Conservation (phyloP, 2,329 filamentous ascomycete species). For the Fonsecaea nubica region DNA sequence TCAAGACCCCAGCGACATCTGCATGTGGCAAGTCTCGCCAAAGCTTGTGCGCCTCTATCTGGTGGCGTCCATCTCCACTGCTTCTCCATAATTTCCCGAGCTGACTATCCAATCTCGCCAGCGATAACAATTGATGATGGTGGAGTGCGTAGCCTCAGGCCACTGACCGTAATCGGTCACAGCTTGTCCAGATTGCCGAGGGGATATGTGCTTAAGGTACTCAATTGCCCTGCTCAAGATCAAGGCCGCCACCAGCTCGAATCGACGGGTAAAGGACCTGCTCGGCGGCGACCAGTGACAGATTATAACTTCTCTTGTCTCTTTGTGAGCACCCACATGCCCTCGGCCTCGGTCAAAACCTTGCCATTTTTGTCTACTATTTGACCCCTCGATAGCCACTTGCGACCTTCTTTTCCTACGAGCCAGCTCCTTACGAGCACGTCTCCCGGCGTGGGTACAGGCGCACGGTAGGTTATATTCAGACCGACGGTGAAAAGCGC, state of each 20-base stretch:
- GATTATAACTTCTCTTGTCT: slow-evolving; percentile 35
- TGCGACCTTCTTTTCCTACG: slow-evolving; percentile 36
- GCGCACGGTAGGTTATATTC: slow-evolving; percentile 38
- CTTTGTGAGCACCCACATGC: slow-evolving; percentile 38
- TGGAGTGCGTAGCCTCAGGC: not conserved
- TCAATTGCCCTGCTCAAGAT: not conserved
- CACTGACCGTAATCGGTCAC: not conserved
- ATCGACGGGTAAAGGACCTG: not conserved
- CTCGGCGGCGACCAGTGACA: not conserved
- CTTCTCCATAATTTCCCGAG: slow-evolving; percentile 4
- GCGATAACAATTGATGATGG: slow-evolving; percentile 1
- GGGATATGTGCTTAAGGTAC: not conserved
- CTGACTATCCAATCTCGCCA: slow-evolving; percentile 3
- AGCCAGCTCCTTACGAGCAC: slow-evolving; percentile 39
- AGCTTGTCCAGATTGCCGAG: not conserved
- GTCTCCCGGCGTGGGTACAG: slow-evolving; percentile 37
- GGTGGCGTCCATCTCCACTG: not conserved
- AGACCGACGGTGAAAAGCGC: slow-evolving; percentile 38
- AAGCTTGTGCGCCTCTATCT: slow-evolving; percentile 6
- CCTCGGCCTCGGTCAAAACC: slow-evolving; percentile 39
- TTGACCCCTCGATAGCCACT: slow-evolving; percentile 38
- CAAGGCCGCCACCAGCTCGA: not conserved
- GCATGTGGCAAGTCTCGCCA: not conserved
- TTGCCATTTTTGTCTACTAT: slow-evolving; percentile 39
- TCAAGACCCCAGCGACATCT: not conserved